phyloP scores from a whole-genome alignment of 1,284 basidiomycete species.

The Mycena sp. region DNA sequence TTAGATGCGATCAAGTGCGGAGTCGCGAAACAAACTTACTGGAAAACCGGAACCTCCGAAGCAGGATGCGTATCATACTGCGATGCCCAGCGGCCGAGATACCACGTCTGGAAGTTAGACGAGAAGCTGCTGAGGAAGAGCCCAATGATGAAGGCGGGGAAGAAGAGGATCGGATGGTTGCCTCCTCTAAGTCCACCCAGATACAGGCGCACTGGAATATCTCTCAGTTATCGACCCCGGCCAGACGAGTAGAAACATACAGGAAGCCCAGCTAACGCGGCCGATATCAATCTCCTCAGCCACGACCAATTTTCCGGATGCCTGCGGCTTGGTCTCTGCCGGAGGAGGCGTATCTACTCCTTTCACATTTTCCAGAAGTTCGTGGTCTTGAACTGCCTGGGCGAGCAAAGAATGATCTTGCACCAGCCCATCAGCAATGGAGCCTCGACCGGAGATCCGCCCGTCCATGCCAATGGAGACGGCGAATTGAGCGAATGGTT shows the following conservation, averaged over 20 bases:
- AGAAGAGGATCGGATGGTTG: slow-evolving; percentile 49
- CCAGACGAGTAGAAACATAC: slow-evolving; percentile 19
- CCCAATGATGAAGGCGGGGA: slow-evolving; percentile 40
- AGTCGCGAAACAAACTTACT: slow-evolving; percentile 35
- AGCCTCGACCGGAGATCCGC: slow-evolving; percentile 50
- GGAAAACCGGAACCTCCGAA: slow-evolving; percentile 35
- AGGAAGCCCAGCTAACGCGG: slow-evolving; percentile 52
- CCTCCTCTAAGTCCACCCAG: no score
- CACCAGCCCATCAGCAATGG: slow-evolving; percentile 24
- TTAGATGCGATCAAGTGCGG: neutral
- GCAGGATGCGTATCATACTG: slow-evolving; percentile 24
- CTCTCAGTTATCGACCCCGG: no score
- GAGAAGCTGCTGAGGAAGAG: slow-evolving; percentile 32
- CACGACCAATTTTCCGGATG: slow-evolving; percentile 69
- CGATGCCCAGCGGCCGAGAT: slow-evolving; percentile 47
- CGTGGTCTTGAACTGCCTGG: slow-evolving; percentile 45
- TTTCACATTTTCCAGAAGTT: slow-evolving; percentile 49
- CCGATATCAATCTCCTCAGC: slow-evolving; percentile 74
- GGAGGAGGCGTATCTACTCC: slow-evolving; percentile 53
- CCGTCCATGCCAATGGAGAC: slow-evolving; percentile 61
- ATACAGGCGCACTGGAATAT: no score
- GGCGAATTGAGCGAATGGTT: slow-evolving; percentile 62
- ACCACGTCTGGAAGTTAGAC: slow-evolving; percentile 53
- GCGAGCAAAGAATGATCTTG: no score
- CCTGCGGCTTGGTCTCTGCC: neutral